A percentile compares a stretch with the other conserved stretches of the same genome.
phyloP scores from a whole-genome alignment of 495 filamentous ascomycete species.

The Mycothermus thermophilus region DNA sequence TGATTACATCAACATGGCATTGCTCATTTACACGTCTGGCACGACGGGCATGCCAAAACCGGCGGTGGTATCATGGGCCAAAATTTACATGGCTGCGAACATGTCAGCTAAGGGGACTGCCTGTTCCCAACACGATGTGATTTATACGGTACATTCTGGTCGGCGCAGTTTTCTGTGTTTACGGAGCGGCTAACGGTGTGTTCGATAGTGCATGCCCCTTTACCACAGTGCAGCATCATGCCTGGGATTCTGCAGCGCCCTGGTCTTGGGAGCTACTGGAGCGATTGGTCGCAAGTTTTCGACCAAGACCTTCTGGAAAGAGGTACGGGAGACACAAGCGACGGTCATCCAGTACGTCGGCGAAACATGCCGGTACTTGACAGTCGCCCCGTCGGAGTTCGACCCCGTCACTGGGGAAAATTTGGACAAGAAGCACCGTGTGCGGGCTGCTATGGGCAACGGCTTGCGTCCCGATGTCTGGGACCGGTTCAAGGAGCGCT shows the following conservation, averaged over 20 bases:
- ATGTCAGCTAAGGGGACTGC: slow-evolving; percentile 44
- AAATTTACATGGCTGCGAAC: slow-evolving; percentile 38
- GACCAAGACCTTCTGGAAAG: slow-evolving; percentile 67
- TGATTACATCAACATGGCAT: slow-evolving; percentile 46
- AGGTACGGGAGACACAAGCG: slow-evolving; percentile 54
- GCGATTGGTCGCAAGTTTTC: slow-evolving; percentile 70
- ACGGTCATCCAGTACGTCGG: slow-evolving; percentile 91
- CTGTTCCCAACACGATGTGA: slow-evolving; percentile 44
- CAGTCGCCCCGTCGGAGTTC: slow-evolving; percentile 52
- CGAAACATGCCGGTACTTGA: slow-evolving; percentile 82
- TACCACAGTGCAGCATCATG: slow-evolving; percentile 76
- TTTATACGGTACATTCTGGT: slow-evolving; percentile 61
- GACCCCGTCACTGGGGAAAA: slow-evolving; percentile 53
- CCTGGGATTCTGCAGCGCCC: slow-evolving; percentile 45
- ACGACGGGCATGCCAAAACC: slow-evolving; percentile 89
- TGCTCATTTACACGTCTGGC: slow-evolving; percentile 75
- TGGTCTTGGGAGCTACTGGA: slow-evolving; percentile 49
- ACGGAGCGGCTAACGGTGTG: not conserved
- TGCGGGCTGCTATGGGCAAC: slow-evolving; percentile 75
- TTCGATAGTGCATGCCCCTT: slow-evolving; percentile 66
- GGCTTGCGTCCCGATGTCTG: slow-evolving; percentile 87
- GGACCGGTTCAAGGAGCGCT: slow-evolving; percentile 74
- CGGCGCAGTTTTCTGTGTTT: not conserved
- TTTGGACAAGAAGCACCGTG: slow-evolving; percentile 60
- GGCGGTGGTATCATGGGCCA: slow-evolving; percentile 68